These are phyloP conservation scores for Xanthoconium separans DNA, from an alignment of 1,284 basidiomycete species.

Conservation along the genomic window DNA sequence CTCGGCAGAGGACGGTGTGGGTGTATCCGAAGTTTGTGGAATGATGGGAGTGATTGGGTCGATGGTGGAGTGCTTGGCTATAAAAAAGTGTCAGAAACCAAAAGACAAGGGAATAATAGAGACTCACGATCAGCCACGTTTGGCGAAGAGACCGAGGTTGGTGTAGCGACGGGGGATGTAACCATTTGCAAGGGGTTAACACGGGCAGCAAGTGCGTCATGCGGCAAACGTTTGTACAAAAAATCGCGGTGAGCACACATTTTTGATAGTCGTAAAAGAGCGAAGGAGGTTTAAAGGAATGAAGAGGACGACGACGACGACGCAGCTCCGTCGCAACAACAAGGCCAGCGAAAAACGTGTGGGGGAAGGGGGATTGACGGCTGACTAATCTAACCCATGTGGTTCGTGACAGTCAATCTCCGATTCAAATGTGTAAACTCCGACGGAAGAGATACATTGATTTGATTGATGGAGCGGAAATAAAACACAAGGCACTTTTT, in stretches of 20 bases:
- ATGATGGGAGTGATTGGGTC: neutral
- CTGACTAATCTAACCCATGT: too few relatives aligned
- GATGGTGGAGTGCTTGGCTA: neutral
- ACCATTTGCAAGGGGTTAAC: neutral
- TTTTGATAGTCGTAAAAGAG: slow-evolving; percentile 17
- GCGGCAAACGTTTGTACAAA: slow-evolving; percentile 14
- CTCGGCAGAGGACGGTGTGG: neutral
- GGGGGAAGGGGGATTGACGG: too few relatives aligned
- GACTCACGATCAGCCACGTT: neutral
- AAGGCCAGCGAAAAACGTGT: too few relatives aligned
- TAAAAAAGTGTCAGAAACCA: neutral
- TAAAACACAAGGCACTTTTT: too few relatives aligned
- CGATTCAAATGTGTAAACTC: too few relatives aligned
- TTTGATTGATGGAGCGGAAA: too few relatives aligned
- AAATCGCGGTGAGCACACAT: slow-evolving; percentile 16
- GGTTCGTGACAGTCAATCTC: too few relatives aligned
- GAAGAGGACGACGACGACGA: slow-evolving; percentile 1
- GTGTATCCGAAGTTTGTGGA: neutral
- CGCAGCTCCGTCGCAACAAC: too few relatives aligned
- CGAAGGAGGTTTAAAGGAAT: slow-evolving; percentile 8
- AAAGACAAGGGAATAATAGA: fast-evolving
- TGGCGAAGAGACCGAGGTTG: neutral
- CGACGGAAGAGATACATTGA: too few relatives aligned
- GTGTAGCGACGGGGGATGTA: too few relatives aligned
- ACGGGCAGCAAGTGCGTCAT: neutral